These are phyloP conservation scores for Bipolaris oryzae DNA, from an alignment of 2,329 filamentous ascomycete genomes.

Conservation along the genomic window DNA sequence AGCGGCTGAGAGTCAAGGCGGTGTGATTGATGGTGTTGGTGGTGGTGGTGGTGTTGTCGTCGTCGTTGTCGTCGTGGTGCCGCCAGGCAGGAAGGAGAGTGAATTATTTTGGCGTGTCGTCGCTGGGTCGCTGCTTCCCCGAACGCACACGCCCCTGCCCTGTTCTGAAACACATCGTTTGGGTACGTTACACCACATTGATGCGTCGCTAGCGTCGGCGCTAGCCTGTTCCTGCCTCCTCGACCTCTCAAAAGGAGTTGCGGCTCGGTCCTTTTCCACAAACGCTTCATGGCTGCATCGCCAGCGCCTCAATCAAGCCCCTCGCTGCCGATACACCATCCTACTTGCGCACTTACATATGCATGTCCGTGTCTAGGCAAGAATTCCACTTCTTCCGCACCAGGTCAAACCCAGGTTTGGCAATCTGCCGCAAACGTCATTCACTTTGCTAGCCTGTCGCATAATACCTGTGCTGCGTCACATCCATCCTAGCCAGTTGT, in stretches of 20 bases:
- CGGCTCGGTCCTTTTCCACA: constrained; percentile 23
- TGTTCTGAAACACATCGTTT: constrained; percentile 18
- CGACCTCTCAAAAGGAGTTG: constrained; percentile 19
- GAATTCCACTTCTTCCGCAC: constrained; percentile 6
- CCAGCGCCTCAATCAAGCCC: not conserved
- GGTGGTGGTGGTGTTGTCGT: not conserved
- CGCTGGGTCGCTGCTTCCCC: constrained; percentile 13
- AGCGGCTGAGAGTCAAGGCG: not conserved
- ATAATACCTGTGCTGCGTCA: not conserved
- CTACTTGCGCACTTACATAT: not conserved
- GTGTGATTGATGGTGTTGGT: not conserved
- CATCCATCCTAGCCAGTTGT: not conserved
- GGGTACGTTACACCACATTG: constrained; percentile 8
- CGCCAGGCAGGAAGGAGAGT: constrained; percentile 6
- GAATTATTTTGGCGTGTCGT: constrained; percentile 23
- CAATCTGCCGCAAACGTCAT: constrained; percentile 12
- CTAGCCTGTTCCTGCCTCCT: constrained; percentile 26
- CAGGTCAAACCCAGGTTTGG: constrained; percentile 8
- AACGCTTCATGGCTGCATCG: constrained; percentile 3
- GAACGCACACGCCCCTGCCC: constrained; percentile 17
- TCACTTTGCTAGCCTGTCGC: not conserved
- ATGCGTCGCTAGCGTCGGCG: constrained; percentile 5
- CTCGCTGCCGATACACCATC: not conserved
- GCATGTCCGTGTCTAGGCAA: not conserved
- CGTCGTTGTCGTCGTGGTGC: constrained; percentile 4